phyloP scores from a whole-genome alignment of 441 rosid species.

The Syzygium syzygioides region DNA sequence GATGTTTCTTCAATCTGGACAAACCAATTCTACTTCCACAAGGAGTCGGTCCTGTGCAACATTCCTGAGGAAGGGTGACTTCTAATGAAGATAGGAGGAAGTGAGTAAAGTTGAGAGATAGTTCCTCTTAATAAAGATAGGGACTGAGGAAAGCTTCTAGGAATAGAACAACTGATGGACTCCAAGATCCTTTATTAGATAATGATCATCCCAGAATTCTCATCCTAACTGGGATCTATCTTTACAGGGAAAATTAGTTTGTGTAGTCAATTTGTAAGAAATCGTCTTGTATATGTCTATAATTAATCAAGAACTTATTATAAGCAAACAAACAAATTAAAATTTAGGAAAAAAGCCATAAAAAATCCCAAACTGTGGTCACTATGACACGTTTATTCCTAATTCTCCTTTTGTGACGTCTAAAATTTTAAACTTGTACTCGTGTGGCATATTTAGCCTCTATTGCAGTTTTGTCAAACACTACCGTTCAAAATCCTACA shows the following conservation, averaged over 20 bases:
- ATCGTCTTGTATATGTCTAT: neutral
- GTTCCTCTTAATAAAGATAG: neutral
- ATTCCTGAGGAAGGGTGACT: no score
- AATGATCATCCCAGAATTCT: neutral
- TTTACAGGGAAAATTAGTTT: neutral
- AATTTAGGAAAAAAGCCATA: accelerated
- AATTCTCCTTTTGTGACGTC: accelerated
- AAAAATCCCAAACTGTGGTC: no score
- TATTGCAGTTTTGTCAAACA: accelerated
- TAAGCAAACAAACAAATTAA: no score
- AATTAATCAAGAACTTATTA: neutral
- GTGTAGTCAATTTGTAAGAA: neutral
- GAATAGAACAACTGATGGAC: neutral
- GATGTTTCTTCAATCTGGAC: no score
- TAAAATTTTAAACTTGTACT: accelerated
- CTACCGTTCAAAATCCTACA: accelerated
- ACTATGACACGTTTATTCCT: accelerated
- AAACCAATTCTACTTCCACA: no score
- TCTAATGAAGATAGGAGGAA: no score
- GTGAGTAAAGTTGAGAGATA: no score
- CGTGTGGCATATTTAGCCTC: accelerated
- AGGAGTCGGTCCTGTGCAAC: no score
- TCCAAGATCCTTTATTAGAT: neutral
- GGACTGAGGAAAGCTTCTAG: neutral
- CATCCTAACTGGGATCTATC: neutral